These are phyloP conservation scores for Geotrichum klebahnii DNA, from an alignment of 1,139 yeast species.

Conservation along the genomic window DNA sequence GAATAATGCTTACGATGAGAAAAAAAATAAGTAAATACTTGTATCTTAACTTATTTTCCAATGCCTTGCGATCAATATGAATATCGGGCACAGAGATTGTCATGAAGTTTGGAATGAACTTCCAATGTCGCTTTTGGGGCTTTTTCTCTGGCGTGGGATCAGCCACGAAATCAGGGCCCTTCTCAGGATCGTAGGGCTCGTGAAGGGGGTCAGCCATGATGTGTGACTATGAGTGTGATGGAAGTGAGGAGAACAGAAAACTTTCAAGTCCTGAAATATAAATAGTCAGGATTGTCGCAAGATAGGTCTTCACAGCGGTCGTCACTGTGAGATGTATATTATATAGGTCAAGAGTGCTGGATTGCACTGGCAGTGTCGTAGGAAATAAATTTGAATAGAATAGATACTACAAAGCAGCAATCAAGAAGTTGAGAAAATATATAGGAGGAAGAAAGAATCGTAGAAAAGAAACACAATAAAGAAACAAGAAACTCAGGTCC, in stretches of 20 bases:
- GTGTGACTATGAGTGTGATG: background rate
- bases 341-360: no score
- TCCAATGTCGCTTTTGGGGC: background rate
- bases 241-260: background rate
- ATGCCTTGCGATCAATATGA: slow-evolving; percentile 19
- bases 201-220: background rate
- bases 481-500: no score
- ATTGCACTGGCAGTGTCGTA: no score
- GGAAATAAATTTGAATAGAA: no score
- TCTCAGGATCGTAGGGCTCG: slow-evolving; percentile 4
- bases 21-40: slow-evolving; percentile 28
- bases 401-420: no score
- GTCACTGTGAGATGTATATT: background rate
- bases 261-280: background rate
- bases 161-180: slow-evolving; percentile 1
- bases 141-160: no score
- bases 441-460: no score
- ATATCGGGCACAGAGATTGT: slow-evolving; percentile 13
- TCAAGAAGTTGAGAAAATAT: no score
- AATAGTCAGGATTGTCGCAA: background rate
- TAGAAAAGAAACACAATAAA: no score
- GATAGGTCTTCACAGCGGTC: background rate
- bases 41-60: slow-evolving; percentile 23
- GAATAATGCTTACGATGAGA: slow-evolving; percentile 26
- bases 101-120: slow-evolving; percentile 16